A percentile compares a stretch with the other conserved stretches of the same genome.
Conservation (phyloP, 495 filamentous ascomycete species). For the Cercophora samala region DNA sequence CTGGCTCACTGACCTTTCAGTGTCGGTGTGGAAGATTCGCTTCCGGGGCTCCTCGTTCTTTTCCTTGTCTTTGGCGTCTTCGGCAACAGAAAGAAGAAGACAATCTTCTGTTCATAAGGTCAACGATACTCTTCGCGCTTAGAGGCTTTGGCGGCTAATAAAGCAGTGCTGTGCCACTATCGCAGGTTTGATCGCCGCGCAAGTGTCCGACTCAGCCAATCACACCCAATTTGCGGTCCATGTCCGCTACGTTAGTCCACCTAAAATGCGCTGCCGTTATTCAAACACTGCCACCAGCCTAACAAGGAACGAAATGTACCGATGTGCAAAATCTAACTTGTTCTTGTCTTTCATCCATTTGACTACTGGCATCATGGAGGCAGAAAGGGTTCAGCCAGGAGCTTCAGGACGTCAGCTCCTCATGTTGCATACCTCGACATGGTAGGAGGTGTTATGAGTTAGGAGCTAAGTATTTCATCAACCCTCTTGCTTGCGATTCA, state of each 20-base stretch:
- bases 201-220: neutral
- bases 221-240: neutral
- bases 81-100: neutral
- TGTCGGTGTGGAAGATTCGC: neutral
- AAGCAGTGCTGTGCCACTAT: neutral
- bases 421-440: no score
- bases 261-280: neutral
- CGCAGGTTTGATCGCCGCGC: neutral
- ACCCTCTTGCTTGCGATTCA: no score
- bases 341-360: no score
- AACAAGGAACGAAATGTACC: neutral
- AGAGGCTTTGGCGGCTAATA: neutral
- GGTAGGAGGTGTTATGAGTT: no score
- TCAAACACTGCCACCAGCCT: neutral
- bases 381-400: no score
- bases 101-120: neutral
- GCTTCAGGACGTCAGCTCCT: no score
- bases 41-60: neutral
- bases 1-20: neutral
- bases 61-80: neutral
- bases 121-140: neutral
- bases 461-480: no score
- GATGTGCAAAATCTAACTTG: neutral
- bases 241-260: no score
- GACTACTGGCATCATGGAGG: no score